Base-by-base conservation (phyloP, 177 flowering plant species). In the Telopea speciosissima region DNA sequence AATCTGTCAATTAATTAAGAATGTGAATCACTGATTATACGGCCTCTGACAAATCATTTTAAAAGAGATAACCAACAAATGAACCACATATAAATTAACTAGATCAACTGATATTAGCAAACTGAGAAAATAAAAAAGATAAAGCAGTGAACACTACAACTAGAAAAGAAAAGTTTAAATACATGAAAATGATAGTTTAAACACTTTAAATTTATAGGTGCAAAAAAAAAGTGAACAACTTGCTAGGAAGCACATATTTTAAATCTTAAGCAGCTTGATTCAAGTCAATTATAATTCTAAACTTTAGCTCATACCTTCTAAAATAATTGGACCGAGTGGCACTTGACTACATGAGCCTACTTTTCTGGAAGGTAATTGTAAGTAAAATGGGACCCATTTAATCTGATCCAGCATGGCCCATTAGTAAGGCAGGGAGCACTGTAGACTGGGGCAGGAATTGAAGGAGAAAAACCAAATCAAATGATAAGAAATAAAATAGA, bases 1-100 rank as follows among this genome's bases (percentile, higher is more conserved):
- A 70, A 64, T 74, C 87, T 81, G 69, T 65, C 25, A 52, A 71
- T 31, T 62, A 58, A 71, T 31, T 66, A 54, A 62, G n/a, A 24
- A 63, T 23, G n/a, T 61, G 24, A 68, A 42, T 42, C 49, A 17
- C n/a, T 9, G 8, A 49, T 31, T 49, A n/a, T 21, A 31, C n/a
- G n/a, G 22, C 42, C 66, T 58, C 23, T 36, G n/a, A 26, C 3
- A 24, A 4, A n/a, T 26, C 9, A 60, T 26, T 6, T 28, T 26
- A 28, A 5, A 28, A 31, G 24, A 0, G 5, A 28, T 2, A 10
- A 31, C 1, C 19, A 63, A 24, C 36, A 52, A 62, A 56, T n/a
- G 63, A 49, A 11, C 2, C 58, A 36, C 52, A 59, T 59, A 13
- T 9, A 33, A 33, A 17, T 66, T 24, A 42, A 42, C 24, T 21